Percentiles rank a stretch among this genome's conserved stretches.
Conservation (phyloP, 73 alveolate genomes). For the Tetrahymena malaccensis region DNA sequence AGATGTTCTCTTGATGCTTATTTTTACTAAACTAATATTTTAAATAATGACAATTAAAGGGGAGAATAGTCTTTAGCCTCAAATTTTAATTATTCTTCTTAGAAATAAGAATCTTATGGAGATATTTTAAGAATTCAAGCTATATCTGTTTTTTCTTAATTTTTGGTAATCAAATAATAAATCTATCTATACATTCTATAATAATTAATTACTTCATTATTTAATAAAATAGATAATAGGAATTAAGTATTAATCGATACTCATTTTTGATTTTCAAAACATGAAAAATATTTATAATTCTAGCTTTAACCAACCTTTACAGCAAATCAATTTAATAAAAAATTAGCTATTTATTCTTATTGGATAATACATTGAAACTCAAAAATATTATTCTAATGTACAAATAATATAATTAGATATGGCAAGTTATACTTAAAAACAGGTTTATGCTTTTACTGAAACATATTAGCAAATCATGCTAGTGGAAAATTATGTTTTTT, state of each 20-base stretch:
- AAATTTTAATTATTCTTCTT: neutral
- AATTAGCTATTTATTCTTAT: no score
- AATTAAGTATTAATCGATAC: neutral
- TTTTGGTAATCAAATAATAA: neutral
- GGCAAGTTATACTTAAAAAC: no score
- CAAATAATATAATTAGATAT: neutral
- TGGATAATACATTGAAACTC: neutral
- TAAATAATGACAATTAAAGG: no score
- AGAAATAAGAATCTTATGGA: neutral
- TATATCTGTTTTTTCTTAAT: neutral
- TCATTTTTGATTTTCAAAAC: neutral
- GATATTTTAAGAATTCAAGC: neutral
- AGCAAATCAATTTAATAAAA: no score
- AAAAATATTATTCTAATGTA: neutral
- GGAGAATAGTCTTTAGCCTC: neutral
- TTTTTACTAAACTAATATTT: neutral
- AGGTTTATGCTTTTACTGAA: neutral
- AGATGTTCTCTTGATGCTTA: neutral
- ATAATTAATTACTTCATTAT: no score
- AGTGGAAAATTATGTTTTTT: neutral
- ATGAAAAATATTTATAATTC: neutral
- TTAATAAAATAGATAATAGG: neutral
- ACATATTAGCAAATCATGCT: neutral
- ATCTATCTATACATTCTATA: neutral
- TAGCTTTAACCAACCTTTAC: neutral